Evolutionary conservation across 1,284 basidiomycete species (phyloP), one percentile per base, ranked within the genome.

Genomic region (Mycena citricolor): DNA sequence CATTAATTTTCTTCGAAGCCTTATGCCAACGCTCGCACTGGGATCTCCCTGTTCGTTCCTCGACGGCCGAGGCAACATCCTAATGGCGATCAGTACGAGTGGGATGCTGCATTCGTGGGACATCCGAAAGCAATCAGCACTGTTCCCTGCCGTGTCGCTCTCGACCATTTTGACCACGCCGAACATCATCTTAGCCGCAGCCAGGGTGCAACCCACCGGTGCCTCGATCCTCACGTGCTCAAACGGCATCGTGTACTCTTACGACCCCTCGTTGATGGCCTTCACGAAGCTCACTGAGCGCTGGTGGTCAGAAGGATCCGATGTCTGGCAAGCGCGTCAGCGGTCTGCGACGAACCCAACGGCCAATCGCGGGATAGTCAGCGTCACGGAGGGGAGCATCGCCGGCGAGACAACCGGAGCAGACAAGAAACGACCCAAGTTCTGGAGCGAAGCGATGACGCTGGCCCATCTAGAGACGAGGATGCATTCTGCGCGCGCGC

Each of bases 381-480:
- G 77, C 6, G 52, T 64, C 16, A 65, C 83, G 39, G 86, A 87
- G 61, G 67, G 73, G 35, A 71, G 71, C 25, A 73, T 85, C 41
- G 67, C 69, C 34, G 58, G 58, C 10, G 32, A 43, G 21, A 38
- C 70, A 25, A 61, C 54, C 23, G 58, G 60, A 16, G 61, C 66
- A 3, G 65, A 71, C 32, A 74, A 63, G 50, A 66, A 66, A 41
- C 67, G 77, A 34, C 82, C 86, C 8, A 66, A 77, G 49, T 92
- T 88, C 83, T 94, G 88, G 86, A 74, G 65, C 45, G 69, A 81
- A 4, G 89, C 90, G 12, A 61, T 92, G 55, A 88, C 87, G 8
- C 72, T 95, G 7, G 87, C 85, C 2, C 90, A 94, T 65, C 68
- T 94, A 46, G 94, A 97, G 69, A 83, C 81, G 34, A 78, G 82